These are phyloP conservation scores for Lachancea thermotolerans DNA, from an alignment of 805 yeast genomes.

Conservation along the genomic window DNA sequence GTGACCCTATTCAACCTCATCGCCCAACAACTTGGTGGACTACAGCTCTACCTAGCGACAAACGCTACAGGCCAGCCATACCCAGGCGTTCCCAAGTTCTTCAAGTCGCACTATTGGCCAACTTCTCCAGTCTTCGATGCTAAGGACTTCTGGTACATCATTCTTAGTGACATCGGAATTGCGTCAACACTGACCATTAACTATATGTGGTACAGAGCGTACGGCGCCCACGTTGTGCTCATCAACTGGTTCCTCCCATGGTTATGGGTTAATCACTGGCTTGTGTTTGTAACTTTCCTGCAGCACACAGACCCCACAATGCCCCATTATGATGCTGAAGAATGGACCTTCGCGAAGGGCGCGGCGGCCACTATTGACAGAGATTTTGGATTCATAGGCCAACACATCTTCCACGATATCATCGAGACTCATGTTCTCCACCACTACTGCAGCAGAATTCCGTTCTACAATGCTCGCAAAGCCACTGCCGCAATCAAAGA, in stretches of 20 bases:
- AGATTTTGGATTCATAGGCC: constrained; percentile 74
- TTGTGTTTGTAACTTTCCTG: constrained; percentile 75
- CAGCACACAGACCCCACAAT: constrained; percentile 76
- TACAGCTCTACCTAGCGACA: constrained; percentile 56
- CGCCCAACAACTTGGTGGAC: constrained; percentile 70
- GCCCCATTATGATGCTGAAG: constrained; percentile 70
- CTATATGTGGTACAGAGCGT: constrained; percentile 52
- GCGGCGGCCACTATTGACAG: constrained; percentile 87
- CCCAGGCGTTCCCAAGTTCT: constrained; percentile 40
- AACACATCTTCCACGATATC: constrained; percentile 76
- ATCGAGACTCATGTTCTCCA: constrained; percentile 87
- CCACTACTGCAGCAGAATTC: constrained; percentile 77
- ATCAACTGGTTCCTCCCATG: constrained; percentile 74
- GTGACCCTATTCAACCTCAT: constrained; percentile 49
- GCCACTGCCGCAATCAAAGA: constrained; percentile 72
- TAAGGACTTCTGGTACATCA: constrained; percentile 63
- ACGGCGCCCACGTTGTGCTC: constrained; percentile 55
- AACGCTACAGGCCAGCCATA: constrained; percentile 74
- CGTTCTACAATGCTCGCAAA: constrained; percentile 80
- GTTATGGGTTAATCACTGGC: constrained; percentile 81
- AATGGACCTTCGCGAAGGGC: constrained; percentile 85
- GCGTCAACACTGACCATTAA: constrained; percentile 43
- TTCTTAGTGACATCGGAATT: constrained; percentile 70
- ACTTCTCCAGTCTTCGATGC: constrained; percentile 65
- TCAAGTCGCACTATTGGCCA: constrained; percentile 66